Percentiles rank a stretch among this genome's conserved stretches.
These are phyloP conservation scores for Syzygium jambos DNA, from an alignment of 345 rosid genomes.

Conservation along the genomic window DNA sequence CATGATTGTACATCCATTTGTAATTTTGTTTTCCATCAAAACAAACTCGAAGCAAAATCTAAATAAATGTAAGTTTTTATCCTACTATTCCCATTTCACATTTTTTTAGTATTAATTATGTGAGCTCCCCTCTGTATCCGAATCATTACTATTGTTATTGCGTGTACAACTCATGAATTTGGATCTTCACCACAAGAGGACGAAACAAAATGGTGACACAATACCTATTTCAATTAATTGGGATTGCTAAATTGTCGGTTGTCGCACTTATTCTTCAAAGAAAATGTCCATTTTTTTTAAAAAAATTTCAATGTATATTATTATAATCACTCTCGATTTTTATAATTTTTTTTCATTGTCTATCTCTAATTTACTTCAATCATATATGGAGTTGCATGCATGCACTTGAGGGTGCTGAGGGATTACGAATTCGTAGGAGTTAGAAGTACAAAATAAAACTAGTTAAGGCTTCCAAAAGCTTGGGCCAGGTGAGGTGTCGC, in stretches of 20 bases:
- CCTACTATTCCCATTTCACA: not conserved
- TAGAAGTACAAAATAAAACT: not conserved
- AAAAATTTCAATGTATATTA: not conserved
- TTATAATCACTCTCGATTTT: not conserved
- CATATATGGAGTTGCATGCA: not conserved
- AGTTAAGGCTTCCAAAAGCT: not conserved
- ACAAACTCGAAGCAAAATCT: not conserved
- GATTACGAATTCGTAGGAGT: not conserved
- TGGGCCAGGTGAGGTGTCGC: not conserved
- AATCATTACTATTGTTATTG: not conserved
- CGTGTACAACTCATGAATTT: not conserved
- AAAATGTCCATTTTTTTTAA: not conserved
- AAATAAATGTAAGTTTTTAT: not conserved
- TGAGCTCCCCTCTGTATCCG: not conserved
- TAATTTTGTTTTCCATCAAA: not conserved
- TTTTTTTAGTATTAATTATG: not conserved
- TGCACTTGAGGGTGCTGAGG: not conserved
- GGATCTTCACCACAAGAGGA: not conserved
- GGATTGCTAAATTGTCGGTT: not conserved
- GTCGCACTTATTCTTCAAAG: not conserved
- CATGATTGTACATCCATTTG: not conserved
- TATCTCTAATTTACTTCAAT: not conserved
- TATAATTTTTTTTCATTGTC: not conserved
- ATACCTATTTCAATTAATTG: not conserved
- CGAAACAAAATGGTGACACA: not conserved